A percentile compares a stretch with the other conserved stretches of the same genome.
Evolutionary conservation across 1,284 basidiomycete species (phyloP).

Genomic region (Irpex sp.): DNA sequence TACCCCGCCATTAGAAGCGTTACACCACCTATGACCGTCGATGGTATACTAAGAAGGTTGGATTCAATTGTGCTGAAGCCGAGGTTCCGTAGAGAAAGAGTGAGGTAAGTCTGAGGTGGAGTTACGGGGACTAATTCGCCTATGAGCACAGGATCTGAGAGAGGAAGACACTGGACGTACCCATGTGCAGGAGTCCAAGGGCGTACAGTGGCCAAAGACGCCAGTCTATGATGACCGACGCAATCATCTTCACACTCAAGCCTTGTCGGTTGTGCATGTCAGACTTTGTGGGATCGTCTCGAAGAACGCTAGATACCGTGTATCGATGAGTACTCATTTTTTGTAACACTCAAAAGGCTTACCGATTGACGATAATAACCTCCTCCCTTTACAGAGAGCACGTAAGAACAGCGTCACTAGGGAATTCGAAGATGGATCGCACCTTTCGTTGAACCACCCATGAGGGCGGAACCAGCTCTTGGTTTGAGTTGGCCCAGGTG

Average conservation of each 20-base stretch:
- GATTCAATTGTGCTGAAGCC: slow-evolving; percentile 61
- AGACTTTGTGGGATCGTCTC: slow-evolving; percentile 70
- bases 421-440: background rate
- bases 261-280: slow-evolving; percentile 82
- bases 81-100: slow-evolving; percentile 56
- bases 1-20: slow-evolving; percentile 44
- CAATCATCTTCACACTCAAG: slow-evolving; percentile 49
- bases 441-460: slow-evolving; percentile 64
- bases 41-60: slow-evolving; percentile 61
- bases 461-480: slow-evolving; percentile 65
- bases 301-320: slow-evolving; percentile 42
- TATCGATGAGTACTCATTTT: too few relatives aligned
- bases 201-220: slow-evolving; percentile 72
- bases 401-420: background rate
- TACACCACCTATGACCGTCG: slow-evolving; percentile 33
- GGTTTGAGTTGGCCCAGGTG: slow-evolving; percentile 65
- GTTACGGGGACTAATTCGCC: slow-evolving; percentile 41
- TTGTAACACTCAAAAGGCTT: background rate
- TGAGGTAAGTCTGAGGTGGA: slow-evolving; percentile 58
- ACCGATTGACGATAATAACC: slow-evolving; percentile 38
- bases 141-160: background rate
- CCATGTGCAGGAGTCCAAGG: slow-evolving; percentile 38
- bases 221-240: slow-evolving; percentile 56
- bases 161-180: slow-evolving; percentile 16
- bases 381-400: slow-evolving; percentile 25